phyloP scores from a whole-genome alignment of 495 filamentous ascomycete species.

The Letharia columbiana region DNA sequence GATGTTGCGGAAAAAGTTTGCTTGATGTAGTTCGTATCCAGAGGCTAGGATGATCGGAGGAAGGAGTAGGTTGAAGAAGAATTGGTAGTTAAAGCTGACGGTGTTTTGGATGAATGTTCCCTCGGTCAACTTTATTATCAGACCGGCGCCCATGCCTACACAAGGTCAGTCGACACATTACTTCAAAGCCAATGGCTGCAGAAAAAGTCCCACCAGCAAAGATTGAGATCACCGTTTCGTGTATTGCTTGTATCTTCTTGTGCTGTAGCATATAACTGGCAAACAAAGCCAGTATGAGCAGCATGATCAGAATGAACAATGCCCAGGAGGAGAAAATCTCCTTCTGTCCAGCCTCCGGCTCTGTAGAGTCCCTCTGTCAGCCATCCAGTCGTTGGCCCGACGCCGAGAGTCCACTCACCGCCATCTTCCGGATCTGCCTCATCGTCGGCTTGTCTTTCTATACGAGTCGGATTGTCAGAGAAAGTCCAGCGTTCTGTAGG shows the following conservation, averaged over 20 bases:
- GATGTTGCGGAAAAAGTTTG: constrained; percentile 97
- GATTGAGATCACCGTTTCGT: constrained; percentile 96
- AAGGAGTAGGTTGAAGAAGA: constrained; percentile 97
- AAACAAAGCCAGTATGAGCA: constrained; percentile 89
- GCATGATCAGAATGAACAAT: constrained; percentile 86
- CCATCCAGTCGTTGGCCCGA: constrained; percentile 5
- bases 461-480: neutral
- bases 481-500: constrained; percentile 23
- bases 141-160: constrained; percentile 87
- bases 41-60: constrained; percentile 96
- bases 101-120: constrained; percentile 74
- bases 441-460: constrained; percentile 31
- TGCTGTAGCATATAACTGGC: constrained; percentile 94
- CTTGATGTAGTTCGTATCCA: constrained; percentile 95
- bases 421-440: constrained; percentile 44
- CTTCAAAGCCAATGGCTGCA: neutral
- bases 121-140: constrained; percentile 73
- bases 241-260: constrained; percentile 90
- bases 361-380: constrained; percentile 26
- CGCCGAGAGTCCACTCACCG: constrained; percentile 27
- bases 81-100: constrained; percentile 95
- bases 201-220: constrained; percentile 58
- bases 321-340: constrained; percentile 95
- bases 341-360: constrained; percentile 61
- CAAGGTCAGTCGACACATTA: constrained; percentile 7